Conservation (phyloP, 345 rosid genomes). For the Nephelium lappaceum region DNA sequence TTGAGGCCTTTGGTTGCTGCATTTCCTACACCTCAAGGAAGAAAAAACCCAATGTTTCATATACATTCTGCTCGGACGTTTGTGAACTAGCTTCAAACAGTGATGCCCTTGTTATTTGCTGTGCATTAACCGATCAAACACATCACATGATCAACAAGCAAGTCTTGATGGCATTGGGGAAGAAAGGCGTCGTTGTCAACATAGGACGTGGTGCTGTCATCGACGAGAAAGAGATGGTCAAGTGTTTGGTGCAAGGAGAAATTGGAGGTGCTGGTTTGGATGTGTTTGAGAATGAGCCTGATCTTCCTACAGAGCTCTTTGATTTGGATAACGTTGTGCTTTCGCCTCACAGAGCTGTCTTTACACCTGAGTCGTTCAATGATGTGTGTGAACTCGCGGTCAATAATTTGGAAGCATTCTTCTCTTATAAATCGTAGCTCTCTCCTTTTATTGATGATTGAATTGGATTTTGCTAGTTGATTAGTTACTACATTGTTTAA, state of each 20-base stretch:
- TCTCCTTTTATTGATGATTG: constrained; percentile 16
- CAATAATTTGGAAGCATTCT: constrained; percentile 56
- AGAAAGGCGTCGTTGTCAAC: constrained; percentile 48
- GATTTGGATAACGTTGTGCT: constrained; percentile 48
- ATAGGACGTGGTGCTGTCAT: constrained; percentile 52
- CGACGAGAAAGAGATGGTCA: constrained; percentile 53
- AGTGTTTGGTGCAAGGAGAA: constrained; percentile 41
- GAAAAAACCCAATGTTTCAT: constrained; percentile 32
- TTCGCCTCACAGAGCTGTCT: constrained; percentile 42
- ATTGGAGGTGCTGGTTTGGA: constrained; percentile 64
- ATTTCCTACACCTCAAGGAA: constrained; percentile 50
- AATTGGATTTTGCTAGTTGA: neutral
- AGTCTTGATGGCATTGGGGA: constrained; percentile 48
- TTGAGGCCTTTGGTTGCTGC: constrained; percentile 48
- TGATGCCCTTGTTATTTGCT: constrained; percentile 45
- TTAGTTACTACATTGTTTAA: neutral
- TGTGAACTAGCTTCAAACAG: constrained; percentile 42
- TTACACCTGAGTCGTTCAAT: constrained; percentile 40
- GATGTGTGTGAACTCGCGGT: constrained; percentile 35
- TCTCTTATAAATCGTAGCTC: constrained; percentile 40
- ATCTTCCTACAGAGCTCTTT: constrained; percentile 42
- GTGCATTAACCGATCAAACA: constrained; percentile 48
- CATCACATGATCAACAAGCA: constrained; percentile 50
- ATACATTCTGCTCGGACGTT: constrained; percentile 37
- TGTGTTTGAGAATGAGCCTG: constrained; percentile 62